Evolutionary conservation across 78 protist genomes (phyloP), one percentile per base, ranked within the genome.

Genomic region (Creolimax fragrantissima): DNA sequence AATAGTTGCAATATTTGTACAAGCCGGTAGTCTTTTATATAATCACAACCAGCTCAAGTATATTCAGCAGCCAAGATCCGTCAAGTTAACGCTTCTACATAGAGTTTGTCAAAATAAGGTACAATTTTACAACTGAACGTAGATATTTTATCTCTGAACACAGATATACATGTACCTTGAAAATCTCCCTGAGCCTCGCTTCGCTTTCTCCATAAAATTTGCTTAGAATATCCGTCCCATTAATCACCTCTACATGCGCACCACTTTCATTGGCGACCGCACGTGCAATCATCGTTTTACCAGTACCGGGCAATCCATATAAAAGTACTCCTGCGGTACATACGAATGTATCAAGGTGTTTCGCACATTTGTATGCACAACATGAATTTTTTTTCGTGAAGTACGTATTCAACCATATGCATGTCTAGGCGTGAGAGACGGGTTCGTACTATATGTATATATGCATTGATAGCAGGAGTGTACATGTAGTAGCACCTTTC

Each of bases 141-240:
- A n/a, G n/a, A n/a, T n/a, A n/a, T n/a, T n/a, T n/a, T 47, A 47
- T 47, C 7, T 47, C 7, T 47, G 11, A 24, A 47, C 11, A 47
- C 11, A 47, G 7, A 47, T 47, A 47, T 47, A 47, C 11, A 58
- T 58, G 24, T 58, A 84, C 35, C 35, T 84, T 6, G 2, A 84
- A 84, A 24, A 84, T 24, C 43, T 84, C 88, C 35, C 88, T 24
- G 44, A 84, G 88, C 92, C 41, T 83, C 11, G 35, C 6, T 5
- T 90, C 92, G 83, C 81, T 5, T 35, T 90, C 92, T 5, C 86
- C 92, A 90, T 45, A 45, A 43, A 45, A 90, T 43, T 45, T 44
- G 35, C 83, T 37, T 7, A 45, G 83, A 4, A 90, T 90, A 5
- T 90, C 92, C 4, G 83, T n/a, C 35, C 92, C 92, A 45, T 45